These are phyloP conservation scores for Thalassiosira delicatula DNA, from an alignment of 352 stramenopile genomes.

Conservation along the genomic window DNA sequence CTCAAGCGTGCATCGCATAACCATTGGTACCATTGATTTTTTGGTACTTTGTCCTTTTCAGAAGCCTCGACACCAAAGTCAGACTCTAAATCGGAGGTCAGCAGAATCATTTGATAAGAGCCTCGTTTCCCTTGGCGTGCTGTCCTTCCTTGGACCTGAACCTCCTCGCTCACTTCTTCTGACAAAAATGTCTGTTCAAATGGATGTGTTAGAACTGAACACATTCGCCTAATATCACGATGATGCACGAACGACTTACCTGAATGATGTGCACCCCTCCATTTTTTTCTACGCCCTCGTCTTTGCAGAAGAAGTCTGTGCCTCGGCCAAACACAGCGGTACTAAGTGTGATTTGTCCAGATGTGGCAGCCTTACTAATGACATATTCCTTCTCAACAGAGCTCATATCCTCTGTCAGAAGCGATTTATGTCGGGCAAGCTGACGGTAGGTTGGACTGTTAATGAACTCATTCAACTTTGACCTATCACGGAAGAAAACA, in stretches of 20 bases:
- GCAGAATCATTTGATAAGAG: conserved; percentile 77
- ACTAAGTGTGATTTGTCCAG: conserved; percentile 71
- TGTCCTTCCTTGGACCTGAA: conserved; percentile 81
- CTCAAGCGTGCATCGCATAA: conserved; percentile 55
- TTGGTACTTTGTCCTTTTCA: conserved; percentile 59
- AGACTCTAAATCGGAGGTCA: conserved; percentile 71
- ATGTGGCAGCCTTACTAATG: conserved; percentile 73
- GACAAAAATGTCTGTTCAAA: conserved; percentile 69
- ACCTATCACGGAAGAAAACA: conserved; percentile 73
- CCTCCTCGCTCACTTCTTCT: conserved; percentile 69
- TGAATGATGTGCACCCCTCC: conserved; percentile 77
- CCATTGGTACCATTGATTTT: conserved; percentile 66
- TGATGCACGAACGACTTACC: conserved; percentile 18
- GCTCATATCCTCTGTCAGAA: conserved; percentile 67
- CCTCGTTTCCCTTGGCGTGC: conserved; percentile 75
- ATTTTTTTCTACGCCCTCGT: conserved; percentile 66
- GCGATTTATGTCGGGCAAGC: conserved; percentile 62
- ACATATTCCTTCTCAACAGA: conserved; percentile 69
- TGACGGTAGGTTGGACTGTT: conserved; percentile 63
- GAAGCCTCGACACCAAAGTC: conserved; percentile 60
- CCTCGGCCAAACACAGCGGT: conserved; percentile 76
- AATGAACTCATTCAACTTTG: conserved; percentile 63
- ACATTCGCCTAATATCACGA: neutral
- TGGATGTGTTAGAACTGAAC: too few relatives aligned
- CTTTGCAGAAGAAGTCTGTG: conserved; percentile 82